These are phyloP conservation scores for Colletotrichum truncatum DNA, from an alignment of 2,329 filamentous ascomycete species.

Conservation along the genomic window DNA sequence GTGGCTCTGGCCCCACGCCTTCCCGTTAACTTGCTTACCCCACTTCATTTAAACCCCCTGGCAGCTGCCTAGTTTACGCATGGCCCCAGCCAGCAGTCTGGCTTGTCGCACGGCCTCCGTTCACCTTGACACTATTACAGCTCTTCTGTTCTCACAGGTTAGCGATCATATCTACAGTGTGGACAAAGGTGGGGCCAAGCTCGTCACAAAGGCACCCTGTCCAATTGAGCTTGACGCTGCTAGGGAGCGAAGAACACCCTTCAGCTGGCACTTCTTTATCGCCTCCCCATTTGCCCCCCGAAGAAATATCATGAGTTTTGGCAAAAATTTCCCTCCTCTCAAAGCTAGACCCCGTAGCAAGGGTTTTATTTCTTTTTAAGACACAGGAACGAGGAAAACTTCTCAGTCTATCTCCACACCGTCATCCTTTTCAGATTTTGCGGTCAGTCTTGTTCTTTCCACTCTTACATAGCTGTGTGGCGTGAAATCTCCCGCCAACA, in stretches of 20 bases:
- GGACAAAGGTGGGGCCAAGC: background rate
- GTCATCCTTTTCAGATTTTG: no score
- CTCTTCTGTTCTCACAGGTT: no score
- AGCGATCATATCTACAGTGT: slow-evolving; percentile 15
- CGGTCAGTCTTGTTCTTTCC: no score
- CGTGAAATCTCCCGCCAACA: no score
- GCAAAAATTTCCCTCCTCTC: background rate
- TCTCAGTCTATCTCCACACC: no score
- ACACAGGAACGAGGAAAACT: no score
- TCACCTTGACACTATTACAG: background rate
- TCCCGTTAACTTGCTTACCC: slow-evolving; percentile 4
- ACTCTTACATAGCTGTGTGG: no score
- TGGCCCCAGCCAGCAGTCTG: background rate
- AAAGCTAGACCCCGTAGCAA: background rate
- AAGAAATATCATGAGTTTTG: background rate
- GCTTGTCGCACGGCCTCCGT: background rate
- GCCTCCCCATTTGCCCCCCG: background rate
- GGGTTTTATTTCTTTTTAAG: background rate
- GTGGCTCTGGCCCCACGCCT: slow-evolving; percentile 26
- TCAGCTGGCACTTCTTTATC: background rate
- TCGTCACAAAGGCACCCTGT: background rate
- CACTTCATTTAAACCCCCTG: slow-evolving; percentile 28
- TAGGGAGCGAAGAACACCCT: background rate
- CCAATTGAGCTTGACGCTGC: background rate
- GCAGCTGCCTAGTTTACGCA: slow-evolving; percentile 8